Percentiles rank a stretch among this genome's conserved stretches.
Conservation (phyloP, 140 eudicot genomes). For the Bidens hawaiensis region DNA sequence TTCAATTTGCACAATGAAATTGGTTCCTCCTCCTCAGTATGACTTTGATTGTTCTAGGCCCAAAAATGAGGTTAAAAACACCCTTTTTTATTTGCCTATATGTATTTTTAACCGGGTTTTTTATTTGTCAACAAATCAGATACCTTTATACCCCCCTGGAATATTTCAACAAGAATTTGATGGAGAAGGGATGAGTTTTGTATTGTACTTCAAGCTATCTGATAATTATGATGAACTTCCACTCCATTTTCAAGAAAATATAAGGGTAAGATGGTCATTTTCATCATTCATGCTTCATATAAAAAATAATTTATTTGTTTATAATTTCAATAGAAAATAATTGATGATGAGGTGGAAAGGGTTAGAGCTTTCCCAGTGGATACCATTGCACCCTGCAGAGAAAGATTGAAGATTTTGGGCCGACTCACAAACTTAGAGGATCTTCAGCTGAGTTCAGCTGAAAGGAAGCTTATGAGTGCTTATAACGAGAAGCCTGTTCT, state of each 20-base stretch:
- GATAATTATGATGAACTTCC: conserved; percentile 79
- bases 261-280: conserved; percentile 49
- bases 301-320: neutral
- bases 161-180: conserved; percentile 75
- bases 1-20: conserved; percentile 4
- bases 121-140: conserved; percentile 35
- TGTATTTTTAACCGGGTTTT: neutral
- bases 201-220: conserved; percentile 80
- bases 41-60: neutral
- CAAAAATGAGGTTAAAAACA: neutral
- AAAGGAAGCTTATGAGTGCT: conserved; percentile 84
- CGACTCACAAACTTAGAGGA: conserved; percentile 78
- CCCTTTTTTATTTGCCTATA: conserved; percentile 2
- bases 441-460: conserved; percentile 68
- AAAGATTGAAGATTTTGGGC: conserved; percentile 88
- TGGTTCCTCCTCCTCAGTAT: neutral
- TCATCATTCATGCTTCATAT: neutral
- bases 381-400: conserved; percentile 72
- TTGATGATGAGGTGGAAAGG: conserved; percentile 82
- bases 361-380: conserved; percentile 71
- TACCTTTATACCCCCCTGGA: conserved; percentile 81
- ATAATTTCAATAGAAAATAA: conserved; percentile 52
- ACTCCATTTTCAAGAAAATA: conserved; percentile 66
- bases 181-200: conserved; percentile 88
- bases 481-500: conserved; percentile 96